Conservation (phyloP, 2,329 filamentous ascomycete species). For the Metarhizium anisopliae region DNA sequence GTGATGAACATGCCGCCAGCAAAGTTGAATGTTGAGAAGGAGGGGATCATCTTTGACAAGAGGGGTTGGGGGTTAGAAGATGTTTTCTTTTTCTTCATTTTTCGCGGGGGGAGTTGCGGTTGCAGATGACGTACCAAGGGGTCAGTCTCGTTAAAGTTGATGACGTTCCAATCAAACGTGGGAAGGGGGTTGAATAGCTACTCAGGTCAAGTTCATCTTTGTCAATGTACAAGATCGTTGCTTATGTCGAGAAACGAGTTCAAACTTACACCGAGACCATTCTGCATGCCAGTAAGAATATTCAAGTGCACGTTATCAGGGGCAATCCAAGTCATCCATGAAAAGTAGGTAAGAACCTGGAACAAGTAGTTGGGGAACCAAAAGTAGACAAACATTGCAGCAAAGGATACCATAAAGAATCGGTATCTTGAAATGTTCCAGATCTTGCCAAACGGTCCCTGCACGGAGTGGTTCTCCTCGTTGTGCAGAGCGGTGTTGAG, state of each 20-base stretch:
- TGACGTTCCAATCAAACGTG: conserved; percentile 36
- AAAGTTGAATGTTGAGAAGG: conserved; percentile 27
- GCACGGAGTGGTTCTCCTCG: conserved; percentile 21
- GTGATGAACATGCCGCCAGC: conserved; percentile 20
- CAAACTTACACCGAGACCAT: conserved; percentile 23
- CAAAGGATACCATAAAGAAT: conserved; percentile 36
- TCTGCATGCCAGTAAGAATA: conserved; percentile 25
- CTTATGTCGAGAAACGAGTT: neutral
- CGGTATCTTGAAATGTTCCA: conserved; percentile 34
- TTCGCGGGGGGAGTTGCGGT: neutral
- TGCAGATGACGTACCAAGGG: conserved; percentile 19
- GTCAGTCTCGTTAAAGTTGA: conserved; percentile 18
- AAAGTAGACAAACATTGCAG: conserved; percentile 42
- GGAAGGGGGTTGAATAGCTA: conserved; percentile 26
- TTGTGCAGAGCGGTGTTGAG: conserved; percentile 40
- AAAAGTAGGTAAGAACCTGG: conserved; percentile 35
- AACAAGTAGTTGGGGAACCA: conserved; percentile 47
- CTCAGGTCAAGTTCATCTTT: neutral
- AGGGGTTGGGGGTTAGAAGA: neutral
- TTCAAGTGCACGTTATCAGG: conserved; percentile 30
- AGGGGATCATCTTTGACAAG: conserved; percentile 20
- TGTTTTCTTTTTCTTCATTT: too few relatives aligned
- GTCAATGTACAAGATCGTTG: neutral
- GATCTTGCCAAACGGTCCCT: conserved; percentile 20
- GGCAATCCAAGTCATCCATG: conserved; percentile 45